Percentiles rank a stretch among this genome's conserved stretches.
Evolutionary conservation across 805 yeast genomes (phyloP).

Genomic region (Yarrowia sp.): DNA sequence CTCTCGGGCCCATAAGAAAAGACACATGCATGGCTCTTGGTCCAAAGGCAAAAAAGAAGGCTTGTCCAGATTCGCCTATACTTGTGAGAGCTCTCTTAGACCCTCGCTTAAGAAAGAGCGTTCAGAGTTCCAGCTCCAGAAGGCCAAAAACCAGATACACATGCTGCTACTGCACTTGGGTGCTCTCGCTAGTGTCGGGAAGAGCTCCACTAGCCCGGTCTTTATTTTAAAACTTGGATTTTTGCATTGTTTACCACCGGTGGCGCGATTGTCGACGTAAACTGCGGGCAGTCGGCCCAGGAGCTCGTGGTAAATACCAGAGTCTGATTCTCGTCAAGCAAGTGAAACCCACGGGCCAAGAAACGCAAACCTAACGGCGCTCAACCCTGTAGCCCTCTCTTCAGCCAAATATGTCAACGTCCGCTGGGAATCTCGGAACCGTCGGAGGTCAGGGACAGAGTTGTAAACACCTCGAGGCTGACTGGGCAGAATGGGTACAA

Average conservation of each 20-base stretch:
- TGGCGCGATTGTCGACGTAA: too few relatives aligned
- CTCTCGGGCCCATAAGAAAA: neutral
- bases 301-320: too few relatives aligned
- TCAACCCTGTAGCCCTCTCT: neutral
- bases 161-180: neutral
- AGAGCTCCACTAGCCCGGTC: neutral
- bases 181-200: neutral
- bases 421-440: neutral
- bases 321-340: neutral
- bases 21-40: neutral
- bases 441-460: neutral
- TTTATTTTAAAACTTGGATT: neutral
- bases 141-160: neutral
- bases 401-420: neutral
- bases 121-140: neutral
- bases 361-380: neutral
- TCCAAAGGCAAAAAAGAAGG: neutral
- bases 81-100: too few relatives aligned
- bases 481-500: too few relatives aligned
- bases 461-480: neutral
- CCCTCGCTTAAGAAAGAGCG: too few relatives aligned
- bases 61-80: too few relatives aligned
- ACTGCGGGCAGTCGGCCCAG: too few relatives aligned
- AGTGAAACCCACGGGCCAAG: neutral
- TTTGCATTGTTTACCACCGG: slow-evolving; percentile 1